These are phyloP conservation scores for Exsudoporus floridanus DNA, from an alignment of 1,284 basidiomycete species.

Conservation along the genomic window DNA sequence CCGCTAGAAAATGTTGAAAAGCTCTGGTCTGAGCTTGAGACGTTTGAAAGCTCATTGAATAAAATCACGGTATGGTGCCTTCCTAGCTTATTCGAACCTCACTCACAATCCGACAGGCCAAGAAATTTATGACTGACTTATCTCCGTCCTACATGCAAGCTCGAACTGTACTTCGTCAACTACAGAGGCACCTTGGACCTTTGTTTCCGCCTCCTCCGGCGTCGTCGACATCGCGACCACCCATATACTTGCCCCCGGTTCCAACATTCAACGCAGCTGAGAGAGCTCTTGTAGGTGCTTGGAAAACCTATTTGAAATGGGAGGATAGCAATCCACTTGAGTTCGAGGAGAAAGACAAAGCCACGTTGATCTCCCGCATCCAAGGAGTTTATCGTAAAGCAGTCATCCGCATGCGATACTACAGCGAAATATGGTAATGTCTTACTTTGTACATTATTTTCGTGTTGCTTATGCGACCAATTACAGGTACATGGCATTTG, in stretches of 20 bases:
- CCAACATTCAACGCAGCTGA: slow-evolving; percentile 78
- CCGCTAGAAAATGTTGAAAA: slow-evolving; percentile 92
- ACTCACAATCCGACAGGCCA: slow-evolving; percentile 56
- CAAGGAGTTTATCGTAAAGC: slow-evolving; percentile 87
- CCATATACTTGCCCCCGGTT: slow-evolving; percentile 65
- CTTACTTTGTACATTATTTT: not conserved
- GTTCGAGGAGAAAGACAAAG: slow-evolving; percentile 83
- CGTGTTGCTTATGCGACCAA: slow-evolving; percentile 12
- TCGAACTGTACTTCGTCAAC: slow-evolving; percentile 81
- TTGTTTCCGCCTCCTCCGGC: slow-evolving; percentile 58
- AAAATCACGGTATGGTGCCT: slow-evolving; percentile 68
- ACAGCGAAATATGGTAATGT: slow-evolving; percentile 87
- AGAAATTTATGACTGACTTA: slow-evolving; percentile 88
- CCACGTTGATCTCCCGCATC: slow-evolving; percentile 67
- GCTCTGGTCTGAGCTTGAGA: slow-evolving; percentile 94
- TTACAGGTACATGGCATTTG: slow-evolving; percentile 85
- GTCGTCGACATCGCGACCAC: slow-evolving; percentile 40
- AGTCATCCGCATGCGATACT: slow-evolving; percentile 88
- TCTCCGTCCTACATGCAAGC: slow-evolving; percentile 93
- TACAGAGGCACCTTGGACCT: slow-evolving; percentile 69
- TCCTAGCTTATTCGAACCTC: not conserved
- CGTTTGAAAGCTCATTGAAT: slow-evolving; percentile 90
- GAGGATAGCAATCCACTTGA: slow-evolving; percentile 94
- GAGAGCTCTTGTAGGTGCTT: slow-evolving; percentile 73
- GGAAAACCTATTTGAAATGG: slow-evolving; percentile 94